Base-by-base conservation (phyloP, 371 early-diverging fungal species). In the Massospora cicadina region DNA sequence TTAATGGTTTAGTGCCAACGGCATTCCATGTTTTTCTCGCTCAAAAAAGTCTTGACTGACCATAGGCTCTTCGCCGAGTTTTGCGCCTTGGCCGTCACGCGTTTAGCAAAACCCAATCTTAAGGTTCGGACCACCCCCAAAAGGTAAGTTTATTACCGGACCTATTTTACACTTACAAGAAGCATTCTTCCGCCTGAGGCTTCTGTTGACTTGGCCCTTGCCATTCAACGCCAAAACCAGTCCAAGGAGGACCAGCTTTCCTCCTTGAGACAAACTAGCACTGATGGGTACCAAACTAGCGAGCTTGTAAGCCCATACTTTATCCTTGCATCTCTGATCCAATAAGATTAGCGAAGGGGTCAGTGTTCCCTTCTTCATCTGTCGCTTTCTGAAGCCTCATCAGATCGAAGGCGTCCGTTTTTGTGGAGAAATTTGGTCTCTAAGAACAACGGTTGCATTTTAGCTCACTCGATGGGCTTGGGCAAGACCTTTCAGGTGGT, bases 401-500 rank as follows among this genome's bases (percentile, higher is more conserved):
- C 86, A 82, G 75, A 66, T 87, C 2, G 85, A 88, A 28, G 93
- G 91, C 0, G 68, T 90, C 0, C 73, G 75, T 21, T 91, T 90
- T 75, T 91, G 73, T 93, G 90, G 89, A 78, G 78, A 26, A 82
- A 84, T 29, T 66, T 86, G 0, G 77, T 88, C 24, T 81, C 81
- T 78, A 69, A 79, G 55, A 72, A 79, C 25, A 69, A 71, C 54
- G 94, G 93, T 0, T 90, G 92, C 60, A 79, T 93, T 23, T 75
- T 96, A 31, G 90, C 91, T 0, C 93, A 94, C 74, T 77, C 86
- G 2, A 93, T 95, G 92, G 95, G 95, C 0, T 72, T 93, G 25
- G 93, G 84, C 2, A 95, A 95, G 72, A 88, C 91, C 0, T 67
- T 93, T 2, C 92, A 93, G 70, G 78, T 81, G 2, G 80, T 95